Base-by-base conservation (phyloP, 2,329 filamentous ascomycete genomes). In the Mariannaea elegans region DNA sequence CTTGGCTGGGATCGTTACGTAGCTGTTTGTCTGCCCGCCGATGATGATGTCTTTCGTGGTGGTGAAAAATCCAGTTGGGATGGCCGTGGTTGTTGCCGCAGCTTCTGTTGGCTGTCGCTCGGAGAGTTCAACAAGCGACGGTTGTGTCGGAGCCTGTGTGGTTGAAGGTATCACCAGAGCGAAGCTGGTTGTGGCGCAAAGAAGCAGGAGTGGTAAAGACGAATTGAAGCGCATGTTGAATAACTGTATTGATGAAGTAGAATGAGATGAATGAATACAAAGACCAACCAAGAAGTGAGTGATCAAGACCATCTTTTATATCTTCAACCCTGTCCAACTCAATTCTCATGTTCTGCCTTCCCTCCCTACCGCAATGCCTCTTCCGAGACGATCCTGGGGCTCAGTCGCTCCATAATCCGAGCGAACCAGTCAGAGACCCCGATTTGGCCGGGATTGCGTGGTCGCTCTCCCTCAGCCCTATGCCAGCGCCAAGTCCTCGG, bases 31-130 rank as follows among this genome's bases (percentile, higher is more conserved):
- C 12, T 57, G 51, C 3, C 68, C 68, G 1, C 13, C 29, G 18
- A 71, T 56, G 2, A 59, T 56, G 39, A 76, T 61, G 54, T 69
- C 53, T 7, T 74, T 48, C 2, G 74, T 76, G 7, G 69, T 71
- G 19, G 70, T 66, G 59, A 75, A 77, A 24, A 55, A 54, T 3
- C 60, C 59, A 3, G 61, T 52, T 14, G 64, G 62, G 6, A 58
- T 36, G 24, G 54, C 46, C 14, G 64, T 61, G 10, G 41, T 16
- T 1, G 49, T 44, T 24, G 46, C 24, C 16, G 32, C 29, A 4
- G 59, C 51, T 3, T 59, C 47, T 6, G 63, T 65, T 13, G 57
- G 32, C n/a, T 61, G 31, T n/a, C 42, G 57, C 0, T 23, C 34
- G 18, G 32, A 14, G 44, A 58, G 38, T 5, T 31, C 10, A 2